phyloP scores from a whole-genome alignment of 1,139 yeast species.

The Kodamaea plutei region DNA sequence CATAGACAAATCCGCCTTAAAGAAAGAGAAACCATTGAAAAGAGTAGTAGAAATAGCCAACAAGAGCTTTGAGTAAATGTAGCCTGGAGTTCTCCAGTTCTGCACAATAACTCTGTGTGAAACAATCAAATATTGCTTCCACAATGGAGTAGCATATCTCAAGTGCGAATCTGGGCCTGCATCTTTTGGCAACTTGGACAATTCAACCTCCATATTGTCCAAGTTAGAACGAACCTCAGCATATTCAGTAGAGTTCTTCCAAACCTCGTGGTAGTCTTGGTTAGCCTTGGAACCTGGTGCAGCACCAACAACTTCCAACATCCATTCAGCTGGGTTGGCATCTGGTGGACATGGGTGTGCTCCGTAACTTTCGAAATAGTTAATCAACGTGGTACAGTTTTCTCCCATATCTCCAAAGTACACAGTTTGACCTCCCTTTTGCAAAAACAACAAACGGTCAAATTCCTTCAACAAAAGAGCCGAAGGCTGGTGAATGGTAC shows the following conservation, averaged over 20 bases:
- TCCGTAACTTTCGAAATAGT: conserved; percentile 68
- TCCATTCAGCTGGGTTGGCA: conserved; percentile 83
- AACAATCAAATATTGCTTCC: conserved; percentile 49
- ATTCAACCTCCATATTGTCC: conserved; percentile 41
- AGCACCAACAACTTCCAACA: conserved; percentile 75
- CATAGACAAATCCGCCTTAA: conserved; percentile 55
- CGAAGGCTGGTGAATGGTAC: conserved; percentile 84
- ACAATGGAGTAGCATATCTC: conserved; percentile 44
- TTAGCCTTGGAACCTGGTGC: conserved; percentile 51
- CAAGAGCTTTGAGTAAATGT: conserved; percentile 62
- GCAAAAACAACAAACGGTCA: conserved; percentile 68
- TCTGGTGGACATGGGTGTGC: conserved; percentile 54
- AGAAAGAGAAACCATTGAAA: conserved; percentile 74
- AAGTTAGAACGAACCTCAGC: conserved; percentile 39
- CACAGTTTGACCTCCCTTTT: conserved; percentile 72
- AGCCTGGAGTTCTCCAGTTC: conserved; percentile 73
- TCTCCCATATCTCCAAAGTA: conserved; percentile 78
- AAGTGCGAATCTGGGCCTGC: conserved; percentile 28
- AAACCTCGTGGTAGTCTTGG: conserved; percentile 49
- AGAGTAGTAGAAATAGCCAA: conserved; percentile 49
- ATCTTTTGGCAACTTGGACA: conserved; percentile 34
- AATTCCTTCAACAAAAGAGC: conserved; percentile 74
- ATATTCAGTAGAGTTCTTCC: conserved; percentile 59
- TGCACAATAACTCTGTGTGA: conserved; percentile 55
- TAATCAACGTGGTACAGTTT: conserved; percentile 54